Evolutionary conservation across 1,284 basidiomycete species (phyloP).

Genomic region (Flammula alnicola): DNA sequence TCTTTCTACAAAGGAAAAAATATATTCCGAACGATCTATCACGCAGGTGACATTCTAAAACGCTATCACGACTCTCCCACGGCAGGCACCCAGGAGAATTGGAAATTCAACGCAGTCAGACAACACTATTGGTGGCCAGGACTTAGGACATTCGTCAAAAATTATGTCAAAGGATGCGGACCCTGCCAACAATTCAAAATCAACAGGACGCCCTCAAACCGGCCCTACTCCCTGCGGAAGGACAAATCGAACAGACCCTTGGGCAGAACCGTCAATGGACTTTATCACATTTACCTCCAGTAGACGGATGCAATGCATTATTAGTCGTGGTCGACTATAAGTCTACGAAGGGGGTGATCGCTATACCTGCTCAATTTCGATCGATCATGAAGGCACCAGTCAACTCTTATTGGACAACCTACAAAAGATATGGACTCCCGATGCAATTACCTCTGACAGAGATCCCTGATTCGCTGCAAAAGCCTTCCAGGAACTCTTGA

Average conservation of each 20-base stretch:
- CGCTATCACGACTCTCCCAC: slow-evolving; percentile 1
- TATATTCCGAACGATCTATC: slow-evolving; percentile 18
- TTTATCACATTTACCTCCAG: slow-evolving; percentile 40
- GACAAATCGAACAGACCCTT: slow-evolving; percentile 21
- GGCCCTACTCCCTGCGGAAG: slow-evolving; percentile 20
- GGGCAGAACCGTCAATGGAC: slow-evolving; percentile 29
- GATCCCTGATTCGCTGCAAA: slow-evolving; percentile 28
- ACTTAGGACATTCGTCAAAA: slow-evolving; percentile 22
- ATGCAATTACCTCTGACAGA: slow-evolving; percentile 30
- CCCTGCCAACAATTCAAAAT: slow-evolving; percentile 20
- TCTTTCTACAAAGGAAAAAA: slow-evolving; percentile 16
- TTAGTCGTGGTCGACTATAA: slow-evolving; percentile 37
- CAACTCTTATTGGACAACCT: slow-evolving; percentile 30
- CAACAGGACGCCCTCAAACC: slow-evolving; percentile 14
- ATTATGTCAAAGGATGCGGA: slow-evolving; percentile 26
- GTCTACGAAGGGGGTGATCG: slow-evolving; percentile 45
- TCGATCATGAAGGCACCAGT: slow-evolving; percentile 23
- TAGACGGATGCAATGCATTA: slow-evolving; percentile 32
- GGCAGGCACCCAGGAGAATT: slow-evolving; percentile 17
- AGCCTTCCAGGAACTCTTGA: slow-evolving; percentile 27
- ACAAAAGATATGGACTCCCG: slow-evolving; percentile 23
- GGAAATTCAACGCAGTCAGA: slow-evolving; percentile 13
- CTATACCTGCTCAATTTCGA: slow-evolving; percentile 36
- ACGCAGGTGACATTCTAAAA: slow-evolving; percentile 11
- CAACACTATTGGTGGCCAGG: slow-evolving; percentile 26